Evolutionary conservation across 2,329 filamentous ascomycete species (phyloP).

Genomic region (Cercospora brassicicola): DNA sequence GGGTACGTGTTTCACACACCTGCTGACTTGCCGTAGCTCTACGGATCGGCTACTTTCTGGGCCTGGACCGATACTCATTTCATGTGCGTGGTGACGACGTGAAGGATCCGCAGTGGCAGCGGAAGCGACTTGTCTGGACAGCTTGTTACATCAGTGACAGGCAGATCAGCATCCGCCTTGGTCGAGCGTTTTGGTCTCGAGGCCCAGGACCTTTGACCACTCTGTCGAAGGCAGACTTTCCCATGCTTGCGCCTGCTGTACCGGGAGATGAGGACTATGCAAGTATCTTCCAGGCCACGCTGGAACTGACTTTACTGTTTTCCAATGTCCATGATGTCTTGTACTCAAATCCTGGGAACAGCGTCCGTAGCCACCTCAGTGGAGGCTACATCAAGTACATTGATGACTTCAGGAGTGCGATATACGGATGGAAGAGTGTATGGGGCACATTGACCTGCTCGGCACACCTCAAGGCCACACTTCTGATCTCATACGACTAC

Average conservation of each 20-base stretch:
- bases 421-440: constrained; percentile 68
- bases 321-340: constrained; percentile 72
- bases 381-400: constrained; percentile 74
- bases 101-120: constrained; percentile 60
- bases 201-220: constrained; percentile 67
- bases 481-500: constrained; percentile 71
- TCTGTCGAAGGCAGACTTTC: constrained; percentile 65
- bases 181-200: constrained; percentile 72
- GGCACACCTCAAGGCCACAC: constrained; percentile 63
- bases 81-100: constrained; percentile 57
- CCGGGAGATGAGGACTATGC: constrained; percentile 66
- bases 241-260: constrained; percentile 60
- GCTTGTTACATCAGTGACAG: constrained; percentile 67
- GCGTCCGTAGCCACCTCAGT: constrained; percentile 67
- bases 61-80: constrained; percentile 68
- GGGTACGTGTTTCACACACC: neutral
- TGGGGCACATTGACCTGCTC: constrained; percentile 69
- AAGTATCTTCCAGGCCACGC: constrained; percentile 67
- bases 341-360: constrained; percentile 69
- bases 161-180: constrained; percentile 68
- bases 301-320: constrained; percentile 71
- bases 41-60: constrained; percentile 68
- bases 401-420: constrained; percentile 68
- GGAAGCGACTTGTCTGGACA: constrained; percentile 68
- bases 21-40: constrained; percentile 49